phyloP scores from a whole-genome alignment of 805 yeast genomes.

The Barnettozyma pratensis region DNA sequence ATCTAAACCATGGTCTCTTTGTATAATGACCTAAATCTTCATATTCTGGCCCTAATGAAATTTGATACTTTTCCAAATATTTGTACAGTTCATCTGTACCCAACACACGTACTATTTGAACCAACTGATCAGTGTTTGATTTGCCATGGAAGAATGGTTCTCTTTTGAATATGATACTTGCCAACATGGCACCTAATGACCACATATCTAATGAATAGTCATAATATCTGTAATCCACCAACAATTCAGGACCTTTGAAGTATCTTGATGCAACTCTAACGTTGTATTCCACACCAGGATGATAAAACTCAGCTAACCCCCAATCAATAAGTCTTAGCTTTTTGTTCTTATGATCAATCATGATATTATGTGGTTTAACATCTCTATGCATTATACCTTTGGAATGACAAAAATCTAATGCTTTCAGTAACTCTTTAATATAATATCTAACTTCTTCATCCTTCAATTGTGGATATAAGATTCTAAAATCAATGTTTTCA shows the following conservation, averaged over 20 bases:
- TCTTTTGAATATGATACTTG: slow-evolving; percentile 79
- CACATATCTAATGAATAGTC: slow-evolving; percentile 88
- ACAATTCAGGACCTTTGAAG: slow-evolving; percentile 87
- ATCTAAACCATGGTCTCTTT: slow-evolving; percentile 62
- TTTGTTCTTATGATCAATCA: slow-evolving; percentile 73
- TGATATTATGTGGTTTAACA: slow-evolving; percentile 89
- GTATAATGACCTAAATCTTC: slow-evolving; percentile 69
- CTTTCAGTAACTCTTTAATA: slow-evolving; percentile 75
- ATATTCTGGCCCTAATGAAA: slow-evolving; percentile 69
- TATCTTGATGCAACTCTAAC: slow-evolving; percentile 90
- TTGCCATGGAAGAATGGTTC: slow-evolving; percentile 94
- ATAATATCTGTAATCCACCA: slow-evolving; percentile 76
- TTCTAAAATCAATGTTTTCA: slow-evolving; percentile 80
- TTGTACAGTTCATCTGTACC: slow-evolving; percentile 73
- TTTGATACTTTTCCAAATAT: slow-evolving; percentile 64
- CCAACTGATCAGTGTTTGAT: slow-evolving; percentile 86
- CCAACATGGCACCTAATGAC: slow-evolving; percentile 90
- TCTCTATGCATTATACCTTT: slow-evolving; percentile 95
- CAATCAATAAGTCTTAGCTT: slow-evolving; percentile 79
- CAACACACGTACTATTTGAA: slow-evolving; percentile 80
- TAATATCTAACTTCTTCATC: slow-evolving; percentile 75
- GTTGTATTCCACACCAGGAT: slow-evolving; percentile 83
- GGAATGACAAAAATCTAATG: slow-evolving; percentile 84
- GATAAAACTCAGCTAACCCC: slow-evolving; percentile 94
- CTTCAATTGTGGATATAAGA: slow-evolving; percentile 75